Evolutionary conservation across 1,139 yeast species (phyloP), one percentile per base, ranked within the genome.

Genomic region (Taphrina betulina): DNA sequence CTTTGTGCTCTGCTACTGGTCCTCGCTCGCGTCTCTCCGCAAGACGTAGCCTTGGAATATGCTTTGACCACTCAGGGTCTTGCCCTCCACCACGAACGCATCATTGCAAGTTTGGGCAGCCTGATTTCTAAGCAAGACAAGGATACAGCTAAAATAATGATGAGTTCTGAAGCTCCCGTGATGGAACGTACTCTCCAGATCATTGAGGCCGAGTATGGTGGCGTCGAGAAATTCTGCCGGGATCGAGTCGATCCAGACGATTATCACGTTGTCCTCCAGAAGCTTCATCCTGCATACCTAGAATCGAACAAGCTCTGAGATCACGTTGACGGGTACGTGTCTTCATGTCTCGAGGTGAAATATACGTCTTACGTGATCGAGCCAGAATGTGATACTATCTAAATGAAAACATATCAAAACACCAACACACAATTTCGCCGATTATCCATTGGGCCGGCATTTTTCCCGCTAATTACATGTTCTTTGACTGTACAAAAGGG

Each of bases 41-140:
- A 79, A 61, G 79, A 81, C 1, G 75, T 87, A 38, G 82, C 88
- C 1, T 78, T 80, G 23, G 94, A 85, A 67, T 82, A 84, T 64
- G 94, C 83, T 66, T 71, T 86, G 64, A 85, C 95, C 1, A 77
- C 85, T 0, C 65, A 78, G 51, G 95, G 95, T 0, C 72, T 85
- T 52, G 56, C 63, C 2, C 33, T 28, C 7, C 63, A 61, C 12
- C 40, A 37, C 57, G 24, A 24, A 64, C 61, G 54, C 51, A 58
- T 29, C 63, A 61, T 10, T 50, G 59, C 23, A 60, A 33, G 24
- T 24, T 29, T 40, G 12, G 34, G 34, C 23, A 7, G 10, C 31
- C 31, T 26, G 10, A 12, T 7, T 12, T 41, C 45, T 23, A 16
- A 8, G 4, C 33, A 28, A 17, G 45, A 24, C 22, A 41, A 41